Evolutionary conservation across 1,139 yeast genomes (phyloP).

Genomic region (Lodderomyces orthopsilosis): DNA sequence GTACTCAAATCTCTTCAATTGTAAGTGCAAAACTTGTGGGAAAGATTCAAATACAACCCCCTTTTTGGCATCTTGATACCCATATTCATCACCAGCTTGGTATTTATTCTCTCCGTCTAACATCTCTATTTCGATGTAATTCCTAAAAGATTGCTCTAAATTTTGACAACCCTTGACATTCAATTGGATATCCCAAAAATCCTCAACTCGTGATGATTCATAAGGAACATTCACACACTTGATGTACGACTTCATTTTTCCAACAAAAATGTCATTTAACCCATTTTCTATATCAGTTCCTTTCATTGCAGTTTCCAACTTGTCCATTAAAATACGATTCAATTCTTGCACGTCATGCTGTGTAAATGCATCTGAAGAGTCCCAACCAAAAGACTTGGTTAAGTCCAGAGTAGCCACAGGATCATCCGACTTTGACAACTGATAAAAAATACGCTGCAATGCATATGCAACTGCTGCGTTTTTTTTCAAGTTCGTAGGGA

Average conservation of each 20-base stretch:
- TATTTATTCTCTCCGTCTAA: slow-evolving; percentile 94
- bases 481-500: slow-evolving; percentile 62
- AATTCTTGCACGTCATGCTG: slow-evolving; percentile 98
- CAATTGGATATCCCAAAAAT: slow-evolving; percentile 96
- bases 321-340: slow-evolving; percentile 93
- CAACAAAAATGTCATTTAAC: slow-evolving; percentile 83
- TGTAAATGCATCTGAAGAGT: slow-evolving; percentile 89
- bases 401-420: slow-evolving; percentile 85
- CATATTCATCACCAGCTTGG: slow-evolving; percentile 81
- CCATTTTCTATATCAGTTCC: slow-evolving; percentile 81
- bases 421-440: slow-evolving; percentile 64
- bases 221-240: slow-evolving; percentile 94
- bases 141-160: slow-evolving; percentile 72
- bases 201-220: slow-evolving; percentile 89
- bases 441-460: slow-evolving; percentile 81
- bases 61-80: slow-evolving; percentile 93
- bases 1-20: slow-evolving; percentile 89
- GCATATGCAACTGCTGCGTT: slow-evolving; percentile 66
- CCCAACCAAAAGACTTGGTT: slow-evolving; percentile 97
- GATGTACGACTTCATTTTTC: slow-evolving; percentile 93
- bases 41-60: slow-evolving; percentile 90
- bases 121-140: slow-evolving; percentile 85
- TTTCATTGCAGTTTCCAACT: slow-evolving; percentile 87
- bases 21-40: slow-evolving; percentile 92
- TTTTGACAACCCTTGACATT: slow-evolving; percentile 83